Percentiles rank a stretch among this genome's conserved stretches.
These are phyloP conservation scores for Thermomucor indicae-seudaticae DNA, from an alignment of 371 early-diverging fungal species.

Conservation along the genomic window DNA sequence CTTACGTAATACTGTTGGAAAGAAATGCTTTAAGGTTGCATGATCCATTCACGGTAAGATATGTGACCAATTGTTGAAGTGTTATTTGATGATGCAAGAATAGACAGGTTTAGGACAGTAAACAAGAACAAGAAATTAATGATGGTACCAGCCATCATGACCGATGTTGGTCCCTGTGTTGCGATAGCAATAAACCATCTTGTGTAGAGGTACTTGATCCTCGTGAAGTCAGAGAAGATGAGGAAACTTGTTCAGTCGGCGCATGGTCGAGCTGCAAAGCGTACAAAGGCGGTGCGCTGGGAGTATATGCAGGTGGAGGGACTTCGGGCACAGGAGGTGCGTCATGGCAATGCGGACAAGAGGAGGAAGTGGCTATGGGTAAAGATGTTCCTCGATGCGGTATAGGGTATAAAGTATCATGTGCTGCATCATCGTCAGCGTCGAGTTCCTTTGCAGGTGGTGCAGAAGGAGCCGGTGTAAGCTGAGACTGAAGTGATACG, in stretches of 20 bases:
- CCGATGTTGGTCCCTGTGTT: not conserved
- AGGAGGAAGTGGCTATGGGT: not conserved
- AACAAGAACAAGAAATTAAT: not conserved
- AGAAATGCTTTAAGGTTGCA: not conserved
- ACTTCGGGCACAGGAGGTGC: slow-evolving; percentile 2
- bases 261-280: slow-evolving; percentile 3
- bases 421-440: not conserved
- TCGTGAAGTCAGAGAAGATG: not conserved
- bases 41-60: not conserved
- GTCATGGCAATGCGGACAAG: slow-evolving; percentile 3
- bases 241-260: not conserved
- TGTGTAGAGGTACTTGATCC: not conserved
- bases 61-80: not conserved
- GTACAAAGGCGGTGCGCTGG: slow-evolving; percentile 11
- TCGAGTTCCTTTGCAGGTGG: slow-evolving; percentile 17
- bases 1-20: not conserved
- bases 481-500: slow-evolving; percentile 5
- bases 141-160: not conserved
- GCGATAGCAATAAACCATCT: not conserved
- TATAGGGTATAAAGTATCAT: no score
- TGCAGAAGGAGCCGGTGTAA: slow-evolving; percentile 13
- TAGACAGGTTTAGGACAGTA: not conserved
- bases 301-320: slow-evolving; percentile 20
- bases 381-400: not conserved
- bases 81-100: not conserved